Base-by-base conservation (phyloP, 164 flowering plant species). In the Houttuynia cordata region DNA sequence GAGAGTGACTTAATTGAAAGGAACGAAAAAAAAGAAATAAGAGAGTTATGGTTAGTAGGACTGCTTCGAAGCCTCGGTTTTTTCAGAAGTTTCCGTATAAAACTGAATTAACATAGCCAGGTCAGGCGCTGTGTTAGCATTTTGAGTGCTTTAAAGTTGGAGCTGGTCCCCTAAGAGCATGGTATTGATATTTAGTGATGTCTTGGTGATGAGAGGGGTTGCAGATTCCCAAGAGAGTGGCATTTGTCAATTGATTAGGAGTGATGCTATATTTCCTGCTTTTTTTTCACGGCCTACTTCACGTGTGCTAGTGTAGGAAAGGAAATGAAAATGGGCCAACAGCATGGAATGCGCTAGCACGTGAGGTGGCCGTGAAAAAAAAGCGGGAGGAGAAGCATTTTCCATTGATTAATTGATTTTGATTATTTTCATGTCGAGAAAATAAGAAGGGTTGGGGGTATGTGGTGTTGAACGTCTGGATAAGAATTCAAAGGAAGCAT, bases 151-250 rank as follows among this genome's bases (percentile, higher is more conserved):
- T 60, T 53, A 5, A 69, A 62, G 79, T 64, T 66, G 68, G 65
- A 70, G 56, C 67, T 52, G 56, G 52, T 13, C 49, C 39, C 19
- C 8, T 49, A 20, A 30, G 47, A 53, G 51, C 24, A 68, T 75
- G 77, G 78, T 67, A 57, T 34, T 69, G 78, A 70, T 78, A 73
- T 78, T 67, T 62, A 62, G 72, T 59, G 57, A 57, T 79, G 78
- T 75, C 72, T 73, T 57, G 58, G 24, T 61, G 59, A 39, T 64
- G 47, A 58, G 65, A 58, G 23, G 19, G 8, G 53, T 79, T 75
- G 91, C 94, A 69, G 91, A 85, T 86, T 88, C 96, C 96, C 96
- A 75, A 84, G 83, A 86, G 83, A 61, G 74, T 66, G 76, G 78
- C 74, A 65, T 75, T 67, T 76, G 67, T n/a, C n/a, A n/a, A n/a